A percentile compares a stretch with the other conserved stretches of the same genome.
phyloP scores from a whole-genome alignment of 169 alveolate genomes.

The Cryptosporidium tyzzeri region DNA sequence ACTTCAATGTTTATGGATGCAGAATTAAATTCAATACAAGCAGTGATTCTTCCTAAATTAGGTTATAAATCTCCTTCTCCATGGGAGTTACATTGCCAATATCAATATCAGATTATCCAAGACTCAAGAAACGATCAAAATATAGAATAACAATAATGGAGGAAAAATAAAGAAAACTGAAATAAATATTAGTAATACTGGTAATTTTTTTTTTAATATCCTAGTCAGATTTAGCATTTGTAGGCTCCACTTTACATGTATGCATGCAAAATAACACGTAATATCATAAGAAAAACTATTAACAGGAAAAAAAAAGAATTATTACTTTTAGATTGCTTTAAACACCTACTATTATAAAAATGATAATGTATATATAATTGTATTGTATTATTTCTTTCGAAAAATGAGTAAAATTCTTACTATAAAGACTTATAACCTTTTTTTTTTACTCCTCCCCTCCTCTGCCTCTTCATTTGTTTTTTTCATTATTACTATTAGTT shows the following conservation, averaged over 20 bases:
- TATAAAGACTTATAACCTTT: not conserved
- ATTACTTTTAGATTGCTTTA: slow-evolving; percentile 1
- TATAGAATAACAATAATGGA: not conserved
- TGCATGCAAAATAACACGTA: not conserved
- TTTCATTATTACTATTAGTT: not conserved
- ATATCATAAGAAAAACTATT: not conserved
- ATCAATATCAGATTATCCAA: slow-evolving; percentile 67
- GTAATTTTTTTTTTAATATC: no score
- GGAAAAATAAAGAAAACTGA: not conserved
- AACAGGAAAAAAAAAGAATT: not conserved
- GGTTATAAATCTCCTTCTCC: slow-evolving; percentile 25
- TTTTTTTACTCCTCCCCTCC: not conserved
- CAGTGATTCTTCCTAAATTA: not conserved
- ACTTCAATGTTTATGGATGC: slow-evolving; percentile 63
- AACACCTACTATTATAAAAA: not conserved
- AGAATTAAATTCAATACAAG: slow-evolving; percentile 31
- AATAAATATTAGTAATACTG: no score
- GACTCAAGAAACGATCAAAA: slow-evolving; percentile 2
- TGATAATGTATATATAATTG: not conserved
- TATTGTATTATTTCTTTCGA: not conserved
- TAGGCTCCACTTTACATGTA: not conserved
- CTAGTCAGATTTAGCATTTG: not conserved
- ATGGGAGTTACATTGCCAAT: slow-evolving; percentile 71
- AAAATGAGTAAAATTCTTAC: no score
- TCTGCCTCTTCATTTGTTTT: not conserved